Conservation (phyloP, 2,329 filamentous ascomycete genomes). For the Fusarium papillatum region DNA sequence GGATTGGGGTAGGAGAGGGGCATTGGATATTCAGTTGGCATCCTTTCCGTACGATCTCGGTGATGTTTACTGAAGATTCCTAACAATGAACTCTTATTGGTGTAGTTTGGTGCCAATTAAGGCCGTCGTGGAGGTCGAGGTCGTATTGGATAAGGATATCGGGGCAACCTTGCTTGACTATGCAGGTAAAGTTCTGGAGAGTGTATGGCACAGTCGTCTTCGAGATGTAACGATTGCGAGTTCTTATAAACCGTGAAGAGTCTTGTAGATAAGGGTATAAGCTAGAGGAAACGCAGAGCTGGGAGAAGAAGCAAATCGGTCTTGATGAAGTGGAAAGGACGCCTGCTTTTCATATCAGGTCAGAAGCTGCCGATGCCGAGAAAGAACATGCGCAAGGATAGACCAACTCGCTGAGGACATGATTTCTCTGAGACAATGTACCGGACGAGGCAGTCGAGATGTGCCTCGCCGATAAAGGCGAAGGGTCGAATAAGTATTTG, state of each 20-base stretch:
- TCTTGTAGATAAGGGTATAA: background rate
- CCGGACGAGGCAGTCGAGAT: slow-evolving; percentile 30
- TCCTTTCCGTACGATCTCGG: slow-evolving; percentile 18
- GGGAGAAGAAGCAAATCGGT: background rate
- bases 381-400: slow-evolving; percentile 5
- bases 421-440: slow-evolving; percentile 43
- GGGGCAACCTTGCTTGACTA: background rate
- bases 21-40: slow-evolving; percentile 45
- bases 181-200: background rate
- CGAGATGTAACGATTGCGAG: background rate
- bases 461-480: slow-evolving; percentile 34
- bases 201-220: background rate
- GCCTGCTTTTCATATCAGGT: slow-evolving; percentile 37
- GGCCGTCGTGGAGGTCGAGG: background rate
- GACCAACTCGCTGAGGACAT: slow-evolving; percentile 27
- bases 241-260: background rate
- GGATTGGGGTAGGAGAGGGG: slow-evolving; percentile 52
- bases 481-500: slow-evolving; percentile 48
- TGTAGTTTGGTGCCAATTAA: background rate
- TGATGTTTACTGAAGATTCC: background rate
- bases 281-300: background rate
- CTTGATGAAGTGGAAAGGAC: slow-evolving; percentile 2
- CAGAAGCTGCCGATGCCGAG: slow-evolving; percentile 7
- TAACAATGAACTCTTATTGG: no score
- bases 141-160: background rate